A percentile compares a stretch with the other conserved stretches of the same genome.
Conservation (phyloP, 2,329 filamentous ascomycete species). For the Lasiodiplodia hormozganensis region DNA sequence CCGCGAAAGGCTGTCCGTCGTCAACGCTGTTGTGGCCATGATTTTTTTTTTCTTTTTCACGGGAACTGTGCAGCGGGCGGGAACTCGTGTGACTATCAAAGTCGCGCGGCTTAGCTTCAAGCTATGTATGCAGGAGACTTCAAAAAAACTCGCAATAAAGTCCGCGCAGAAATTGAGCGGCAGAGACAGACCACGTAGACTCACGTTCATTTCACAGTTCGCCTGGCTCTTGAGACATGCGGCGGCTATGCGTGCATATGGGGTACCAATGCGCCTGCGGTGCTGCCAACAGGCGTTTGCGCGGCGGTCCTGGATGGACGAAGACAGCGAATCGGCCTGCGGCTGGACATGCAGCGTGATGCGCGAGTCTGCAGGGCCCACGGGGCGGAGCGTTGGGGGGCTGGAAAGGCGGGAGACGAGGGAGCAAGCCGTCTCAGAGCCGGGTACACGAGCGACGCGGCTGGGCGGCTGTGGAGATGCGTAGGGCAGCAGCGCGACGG, state of each 20-base stretch:
- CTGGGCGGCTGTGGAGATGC: constrained; percentile 23
- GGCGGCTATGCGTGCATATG: constrained; percentile 22
- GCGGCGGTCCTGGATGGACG: constrained; percentile 7
- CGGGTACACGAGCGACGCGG: constrained; percentile 21
- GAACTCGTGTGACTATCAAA: constrained; percentile 25
- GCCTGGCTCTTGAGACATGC: constrained; percentile 19
- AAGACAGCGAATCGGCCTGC: constrained; percentile 13
- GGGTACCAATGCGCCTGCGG: constrained; percentile 15
- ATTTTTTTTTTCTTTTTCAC: constrained; percentile 2
- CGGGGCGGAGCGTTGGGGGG: neutral
- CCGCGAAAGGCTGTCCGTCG: constrained; percentile 14
- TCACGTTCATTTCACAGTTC: constrained; percentile 13
- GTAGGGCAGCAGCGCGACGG: constrained; percentile 6
- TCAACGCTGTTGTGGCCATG: constrained; percentile 8
- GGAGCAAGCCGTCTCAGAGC: constrained; percentile 19
- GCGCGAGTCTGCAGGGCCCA: constrained; percentile 21
- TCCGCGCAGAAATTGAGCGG: neutral
- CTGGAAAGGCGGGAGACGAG: constrained; percentile 9
- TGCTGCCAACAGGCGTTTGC: constrained; percentile 16
- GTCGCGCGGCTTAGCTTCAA: constrained; percentile 24
- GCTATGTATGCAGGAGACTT: constrained; percentile 25
- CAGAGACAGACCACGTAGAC: constrained; percentile 16
- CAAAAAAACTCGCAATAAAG: neutral
- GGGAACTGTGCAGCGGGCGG: constrained; percentile 4
- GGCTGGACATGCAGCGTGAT: constrained; percentile 10